Conservation (phyloP, 306 rosid genomes). For the Glycine soja region DNA sequence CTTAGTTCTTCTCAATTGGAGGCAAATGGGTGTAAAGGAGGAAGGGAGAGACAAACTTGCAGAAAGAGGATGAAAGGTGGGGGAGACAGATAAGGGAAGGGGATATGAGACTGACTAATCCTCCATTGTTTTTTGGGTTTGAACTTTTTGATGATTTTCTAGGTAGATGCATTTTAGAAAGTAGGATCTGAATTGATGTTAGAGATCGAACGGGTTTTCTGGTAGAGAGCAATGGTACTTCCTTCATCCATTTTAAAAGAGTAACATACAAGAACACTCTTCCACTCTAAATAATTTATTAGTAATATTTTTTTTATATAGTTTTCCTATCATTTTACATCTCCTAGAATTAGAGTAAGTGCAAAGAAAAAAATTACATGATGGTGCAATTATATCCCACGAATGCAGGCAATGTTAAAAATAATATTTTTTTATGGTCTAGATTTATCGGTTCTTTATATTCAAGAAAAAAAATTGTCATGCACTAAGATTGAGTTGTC, state of each 20-base stretch:
- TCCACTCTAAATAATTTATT: too few relatives aligned
- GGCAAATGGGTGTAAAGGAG: conserved; percentile 11
- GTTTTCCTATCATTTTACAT: too few relatives aligned
- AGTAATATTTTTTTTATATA: too few relatives aligned
- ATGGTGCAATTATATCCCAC: too few relatives aligned
- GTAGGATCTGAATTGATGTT: conserved; percentile 32
- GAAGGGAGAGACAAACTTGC: not conserved
- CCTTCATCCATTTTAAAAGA: not conserved
- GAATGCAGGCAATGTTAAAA: too few relatives aligned
- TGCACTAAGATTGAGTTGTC: too few relatives aligned
- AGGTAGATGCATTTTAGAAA: conserved; percentile 27
- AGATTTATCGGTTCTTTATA: too few relatives aligned
- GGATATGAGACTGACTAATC: conserved; percentile 4
- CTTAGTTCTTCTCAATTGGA: not conserved
- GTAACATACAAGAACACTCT: not conserved
- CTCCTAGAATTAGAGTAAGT: too few relatives aligned
- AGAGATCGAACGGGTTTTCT: not conserved
- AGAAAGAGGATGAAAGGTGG: conserved; percentile 6
- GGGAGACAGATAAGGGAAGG: not conserved
- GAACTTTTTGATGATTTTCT: conserved; percentile 43
- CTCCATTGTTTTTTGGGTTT: conserved; percentile 38
- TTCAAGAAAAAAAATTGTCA: too few relatives aligned
- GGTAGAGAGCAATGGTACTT: not conserved
- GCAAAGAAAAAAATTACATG: too few relatives aligned
- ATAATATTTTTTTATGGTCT: too few relatives aligned